Conservation (phyloP, 2,329 filamentous ascomycete genomes). For the Cadophora malorum region DNA sequence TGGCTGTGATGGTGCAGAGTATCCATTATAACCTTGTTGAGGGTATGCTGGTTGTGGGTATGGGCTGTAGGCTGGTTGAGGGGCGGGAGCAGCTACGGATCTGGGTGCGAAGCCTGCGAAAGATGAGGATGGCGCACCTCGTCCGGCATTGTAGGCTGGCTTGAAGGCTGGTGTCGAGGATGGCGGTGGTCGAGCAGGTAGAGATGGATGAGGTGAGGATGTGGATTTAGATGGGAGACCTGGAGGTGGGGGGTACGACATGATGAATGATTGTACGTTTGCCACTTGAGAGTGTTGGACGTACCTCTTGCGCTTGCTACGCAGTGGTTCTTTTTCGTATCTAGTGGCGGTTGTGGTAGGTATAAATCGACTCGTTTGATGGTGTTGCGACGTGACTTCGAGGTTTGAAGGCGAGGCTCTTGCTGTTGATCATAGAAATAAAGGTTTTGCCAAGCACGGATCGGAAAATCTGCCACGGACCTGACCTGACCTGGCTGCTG, state of each 20-base stretch:
- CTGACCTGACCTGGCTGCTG: too few species aligned
- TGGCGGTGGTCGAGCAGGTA: slow-evolving; percentile 79
- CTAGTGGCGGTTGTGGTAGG: neutral
- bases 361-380: neutral
- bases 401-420: neutral
- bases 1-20: slow-evolving; percentile 34
- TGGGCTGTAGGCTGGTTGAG: slow-evolving; percentile 35
- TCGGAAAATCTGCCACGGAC: neutral
- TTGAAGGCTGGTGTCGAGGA: slow-evolving; percentile 47
- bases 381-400: slow-evolving; percentile 4
- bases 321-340: slow-evolving; percentile 32
- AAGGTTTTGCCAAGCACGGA: neutral
- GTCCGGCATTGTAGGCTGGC: slow-evolving; percentile 39
- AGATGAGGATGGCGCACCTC: slow-evolving; percentile 32
- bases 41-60: slow-evolving; percentile 35
- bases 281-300: slow-evolving; percentile 44
- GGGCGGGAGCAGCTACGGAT: slow-evolving; percentile 54
- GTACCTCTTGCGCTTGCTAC: slow-evolving; percentile 46
- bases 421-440: neutral
- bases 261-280: slow-evolving; percentile 62
- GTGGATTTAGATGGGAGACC: slow-evolving; percentile 60
- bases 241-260: slow-evolving; percentile 89
- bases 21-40: slow-evolving; percentile 36
- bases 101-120: slow-evolving; percentile 65
- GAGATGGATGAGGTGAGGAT: slow-evolving; percentile 61